Evolutionary conservation across 768 basidiomycete species (phyloP).

Genomic region (Naganishia vaughanmartiniae): DNA sequence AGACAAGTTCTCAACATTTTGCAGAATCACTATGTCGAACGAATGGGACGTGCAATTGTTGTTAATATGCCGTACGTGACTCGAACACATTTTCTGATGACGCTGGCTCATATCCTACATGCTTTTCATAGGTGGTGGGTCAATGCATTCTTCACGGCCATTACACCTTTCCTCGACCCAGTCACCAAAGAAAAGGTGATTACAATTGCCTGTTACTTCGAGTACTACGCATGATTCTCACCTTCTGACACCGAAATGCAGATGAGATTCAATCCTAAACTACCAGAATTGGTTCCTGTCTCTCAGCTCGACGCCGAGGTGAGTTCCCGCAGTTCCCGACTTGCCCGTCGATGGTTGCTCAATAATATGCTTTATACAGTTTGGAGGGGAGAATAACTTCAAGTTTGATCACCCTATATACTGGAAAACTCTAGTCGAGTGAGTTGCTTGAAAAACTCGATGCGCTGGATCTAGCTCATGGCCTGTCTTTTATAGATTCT

Average conservation of each 20-base stretch:
- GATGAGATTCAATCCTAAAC: constrained; percentile 86
- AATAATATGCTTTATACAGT: constrained; percentile 43
- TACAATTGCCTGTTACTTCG: background rate
- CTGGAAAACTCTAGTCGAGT: constrained; percentile 76
- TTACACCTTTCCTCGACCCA: constrained; percentile 81
- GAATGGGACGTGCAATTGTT: constrained; percentile 73
- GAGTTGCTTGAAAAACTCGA: constrained; percentile 38
- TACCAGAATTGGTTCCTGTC: constrained; percentile 69
- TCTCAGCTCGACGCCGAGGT: constrained; percentile 72
- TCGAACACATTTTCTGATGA: background rate
- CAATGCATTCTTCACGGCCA: constrained; percentile 58
- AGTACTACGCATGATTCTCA: background rate
- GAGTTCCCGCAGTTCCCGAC: background rate
- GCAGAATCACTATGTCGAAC: constrained; percentile 71
- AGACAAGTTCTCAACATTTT: constrained; percentile 75
- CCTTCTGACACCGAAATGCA: constrained; percentile 39
- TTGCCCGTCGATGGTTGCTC: background rate
- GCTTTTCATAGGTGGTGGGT: constrained; percentile 66
- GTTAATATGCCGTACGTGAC: constrained; percentile 67
- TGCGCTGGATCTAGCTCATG: constrained; percentile 2
- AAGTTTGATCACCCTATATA: constrained; percentile 71
- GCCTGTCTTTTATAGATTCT: constrained; percentile 1
- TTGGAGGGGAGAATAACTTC: constrained; percentile 72
- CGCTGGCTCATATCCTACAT: constrained; percentile 52
- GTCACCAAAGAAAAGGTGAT: constrained; percentile 80